These are phyloP conservation scores for Penicillium odoratum DNA, from an alignment of 495 filamentous ascomycete genomes.

Conservation along the genomic window DNA sequence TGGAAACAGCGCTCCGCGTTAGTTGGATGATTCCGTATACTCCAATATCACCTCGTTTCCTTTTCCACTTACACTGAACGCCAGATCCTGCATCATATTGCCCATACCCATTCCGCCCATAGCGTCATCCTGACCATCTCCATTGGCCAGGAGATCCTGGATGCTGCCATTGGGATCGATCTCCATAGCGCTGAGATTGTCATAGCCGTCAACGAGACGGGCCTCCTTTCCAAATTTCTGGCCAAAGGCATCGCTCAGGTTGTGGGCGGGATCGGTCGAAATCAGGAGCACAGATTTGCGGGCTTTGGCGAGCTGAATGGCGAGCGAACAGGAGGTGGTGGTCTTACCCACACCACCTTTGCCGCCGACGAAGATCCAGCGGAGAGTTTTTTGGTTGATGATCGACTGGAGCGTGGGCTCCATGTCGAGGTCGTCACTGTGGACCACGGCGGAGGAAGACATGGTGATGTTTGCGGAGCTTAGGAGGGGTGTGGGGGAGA, in stretches of 20 bases:
- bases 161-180: conserved; percentile 99
- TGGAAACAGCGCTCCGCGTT: background rate
- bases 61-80: conserved; percentile 60
- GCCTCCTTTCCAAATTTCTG: conserved; percentile 99
- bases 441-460: conserved; percentile 63
- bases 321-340: conserved; percentile 95
- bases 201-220: conserved; percentile 84
- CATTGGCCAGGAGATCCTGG: conserved; percentile 84
- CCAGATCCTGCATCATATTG: conserved; percentile 73
- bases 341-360: conserved; percentile 99
- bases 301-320: conserved; percentile 95
- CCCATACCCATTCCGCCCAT: conserved; percentile 66
- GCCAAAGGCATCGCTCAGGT: conserved; percentile 95
- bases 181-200: conserved; percentile 97
- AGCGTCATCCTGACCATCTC: conserved; percentile 72
- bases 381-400: conserved; percentile 87
- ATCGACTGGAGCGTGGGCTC: conserved; percentile 94
- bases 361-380: conserved; percentile 99
- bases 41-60: background rate
- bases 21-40: background rate
- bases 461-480: conserved; percentile 31
- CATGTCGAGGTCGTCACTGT: conserved; percentile 74
- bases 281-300: conserved; percentile 96
- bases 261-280: conserved; percentile 98
- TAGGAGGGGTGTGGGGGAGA: conserved; percentile 6